Evolutionary conservation across 176 grass and related monocot species (phyloP), one percentile per base, ranked within the genome.

Genomic region (Oryza officinalis): DNA sequence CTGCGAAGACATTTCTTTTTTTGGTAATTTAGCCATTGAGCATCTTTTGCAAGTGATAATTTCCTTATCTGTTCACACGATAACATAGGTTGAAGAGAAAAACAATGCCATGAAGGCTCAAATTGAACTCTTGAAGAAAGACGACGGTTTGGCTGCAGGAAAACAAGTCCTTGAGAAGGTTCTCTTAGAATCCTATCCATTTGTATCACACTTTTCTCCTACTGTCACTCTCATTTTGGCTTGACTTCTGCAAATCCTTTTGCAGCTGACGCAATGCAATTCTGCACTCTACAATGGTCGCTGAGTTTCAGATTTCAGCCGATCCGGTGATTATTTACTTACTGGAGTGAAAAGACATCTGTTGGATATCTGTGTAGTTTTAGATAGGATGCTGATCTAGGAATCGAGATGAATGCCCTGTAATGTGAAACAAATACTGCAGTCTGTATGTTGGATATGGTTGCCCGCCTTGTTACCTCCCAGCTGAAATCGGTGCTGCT

Each of bases 101-200:
- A 94, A 89, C 69, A 85, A 67, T 35, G 69, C 31, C 17, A 82
- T 89, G 89, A 91, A 75, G 66, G 87, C 63, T 74, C 72, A 0
- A 72, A 87, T 91, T 17, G 73, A 94, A 76, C 77, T 63, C 15
- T n/a, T 87, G 31, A 89, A 80, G 89, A 70, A 81, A 67, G 78
- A 22, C 27, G 71, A 67, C 41, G 52, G 67, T 71, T 76, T 63
- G 0, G 70, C 82, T 38, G 71, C 35, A 38, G 64, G 72, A 75
- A 75, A 52, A 44, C 77, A 76, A 59, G n/a, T 11, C 43, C 47
- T 91, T 5, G 71, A 87, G 71, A 87, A 94, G 87, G 92, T 94
- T 59, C 22, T 61, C 22, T 41, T 26, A 31, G 41, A n/a, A 35
- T 13, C 1, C 50, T 22, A 3, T 1, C 17, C 1, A 25, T 43